These are phyloP conservation scores for Tulasnella sp. DNA, from an alignment of 768 basidiomycete genomes.

Conservation along the genomic window DNA sequence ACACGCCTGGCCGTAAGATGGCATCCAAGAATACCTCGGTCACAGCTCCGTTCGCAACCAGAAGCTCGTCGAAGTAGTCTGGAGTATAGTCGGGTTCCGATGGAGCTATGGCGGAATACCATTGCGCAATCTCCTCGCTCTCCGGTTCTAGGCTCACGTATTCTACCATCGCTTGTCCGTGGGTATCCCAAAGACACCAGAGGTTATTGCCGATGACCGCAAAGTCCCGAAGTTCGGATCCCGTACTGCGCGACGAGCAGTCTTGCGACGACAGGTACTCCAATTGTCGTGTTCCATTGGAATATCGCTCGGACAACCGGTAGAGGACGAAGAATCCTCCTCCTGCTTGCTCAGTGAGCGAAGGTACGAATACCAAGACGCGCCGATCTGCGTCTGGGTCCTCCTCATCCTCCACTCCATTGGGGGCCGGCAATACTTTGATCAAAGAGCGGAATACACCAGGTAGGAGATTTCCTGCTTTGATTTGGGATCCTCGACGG, in stretches of 20 bases:
- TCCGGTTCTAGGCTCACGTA: slow-evolving; percentile 54
- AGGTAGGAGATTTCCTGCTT: slow-evolving; percentile 51
- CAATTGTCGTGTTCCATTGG: slow-evolving; percentile 40
- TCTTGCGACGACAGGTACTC: slow-evolving; percentile 56
- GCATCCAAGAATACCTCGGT: slow-evolving; percentile 79
- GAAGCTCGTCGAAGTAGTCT: slow-evolving; percentile 83
- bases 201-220: slow-evolving; percentile 58
- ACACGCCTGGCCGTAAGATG: slow-evolving; percentile 84
- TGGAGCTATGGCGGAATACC: slow-evolving; percentile 43
- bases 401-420: slow-evolving; percentile 18
- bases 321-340: slow-evolving; percentile 75
- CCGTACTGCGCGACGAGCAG: slow-evolving; percentile 61
- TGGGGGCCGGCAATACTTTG: slow-evolving; percentile 53
- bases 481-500: not conserved
- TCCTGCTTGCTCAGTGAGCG: slow-evolving; percentile 65
- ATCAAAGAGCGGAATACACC: slow-evolving; percentile 66
- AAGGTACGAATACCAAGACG: slow-evolving; percentile 73
- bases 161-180: slow-evolving; percentile 74
- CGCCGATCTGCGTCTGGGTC: slow-evolving; percentile 57
- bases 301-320: slow-evolving; percentile 41
- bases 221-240: slow-evolving; percentile 80
- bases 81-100: slow-evolving; percentile 76
- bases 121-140: slow-evolving; percentile 40
- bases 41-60: slow-evolving; percentile 63
- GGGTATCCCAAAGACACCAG: slow-evolving; percentile 78